phyloP scores from a whole-genome alignment of 2,329 filamentous ascomycete species.

The Fusarium tanahbumbuense region DNA sequence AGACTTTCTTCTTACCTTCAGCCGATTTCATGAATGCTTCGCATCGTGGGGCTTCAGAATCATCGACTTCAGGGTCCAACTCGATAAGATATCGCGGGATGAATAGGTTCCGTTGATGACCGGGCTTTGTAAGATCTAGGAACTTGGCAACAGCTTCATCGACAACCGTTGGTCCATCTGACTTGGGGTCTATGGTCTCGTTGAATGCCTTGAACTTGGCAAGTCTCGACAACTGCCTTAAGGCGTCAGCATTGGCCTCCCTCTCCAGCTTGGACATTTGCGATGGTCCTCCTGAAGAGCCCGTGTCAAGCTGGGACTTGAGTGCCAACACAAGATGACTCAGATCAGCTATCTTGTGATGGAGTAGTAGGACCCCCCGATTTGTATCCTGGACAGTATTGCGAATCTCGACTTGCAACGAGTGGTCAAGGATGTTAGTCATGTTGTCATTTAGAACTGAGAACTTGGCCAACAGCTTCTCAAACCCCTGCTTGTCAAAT shows the following conservation, averaged over 20 bases:
- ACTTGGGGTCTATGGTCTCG: slow-evolving; percentile 56
- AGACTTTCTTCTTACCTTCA: slow-evolving; percentile 55
- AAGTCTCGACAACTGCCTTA: slow-evolving; percentile 56
- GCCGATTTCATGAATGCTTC: slow-evolving; percentile 54
- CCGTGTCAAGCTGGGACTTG: slow-evolving; percentile 56
- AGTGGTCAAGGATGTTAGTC: slow-evolving; percentile 60
- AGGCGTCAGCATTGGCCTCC: slow-evolving; percentile 54
- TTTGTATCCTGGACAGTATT: slow-evolving; percentile 62
- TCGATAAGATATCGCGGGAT: slow-evolving; percentile 52
- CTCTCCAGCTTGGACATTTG: slow-evolving; percentile 52
- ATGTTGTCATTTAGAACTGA: slow-evolving; percentile 60
- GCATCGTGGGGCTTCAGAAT: slow-evolving; percentile 52
- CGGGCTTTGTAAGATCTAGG: slow-evolving; percentile 54
- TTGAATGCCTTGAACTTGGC: slow-evolving; percentile 66
- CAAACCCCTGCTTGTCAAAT: slow-evolving; percentile 61
- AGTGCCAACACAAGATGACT: slow-evolving; percentile 60
- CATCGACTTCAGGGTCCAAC: slow-evolving; percentile 49
- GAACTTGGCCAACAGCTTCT: slow-evolving; percentile 57
- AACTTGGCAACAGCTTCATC: slow-evolving; percentile 54
- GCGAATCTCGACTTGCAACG: slow-evolving; percentile 60
- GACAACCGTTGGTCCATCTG: slow-evolving; percentile 43
- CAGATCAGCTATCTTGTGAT: slow-evolving; percentile 60
- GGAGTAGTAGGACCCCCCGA: slow-evolving; percentile 59
- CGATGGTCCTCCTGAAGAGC: slow-evolving; percentile 38
- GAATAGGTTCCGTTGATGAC: slow-evolving; percentile 49